Base-by-base conservation (phyloP, 2,329 filamentous ascomycete species). In the Ceratocystiopsis brevicomis region DNA sequence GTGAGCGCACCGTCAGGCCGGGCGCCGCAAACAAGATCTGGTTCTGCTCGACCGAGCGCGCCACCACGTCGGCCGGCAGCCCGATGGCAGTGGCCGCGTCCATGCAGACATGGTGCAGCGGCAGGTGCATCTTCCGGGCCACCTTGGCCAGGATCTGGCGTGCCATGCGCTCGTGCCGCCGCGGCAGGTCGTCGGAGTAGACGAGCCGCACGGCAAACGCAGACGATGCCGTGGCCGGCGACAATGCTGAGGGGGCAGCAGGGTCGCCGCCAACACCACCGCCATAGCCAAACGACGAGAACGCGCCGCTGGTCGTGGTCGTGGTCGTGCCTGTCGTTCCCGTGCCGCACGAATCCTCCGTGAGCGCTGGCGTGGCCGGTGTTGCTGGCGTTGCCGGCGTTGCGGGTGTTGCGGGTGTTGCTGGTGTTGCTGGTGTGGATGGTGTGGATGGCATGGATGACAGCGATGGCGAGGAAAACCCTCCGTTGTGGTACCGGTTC, bases 11-110 rank as follows among this genome's bases (percentile, higher is more conserved):
- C 0, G 67, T 75, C 12, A 81, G 62, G 16, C 73, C 72, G 21
- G 71, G 68, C 2, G 70, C 66, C 2, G 67, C 66, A 61, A 76
- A 79, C 43, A 80, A 61, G 19, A 73, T 57, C 45, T 76, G 70
- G 53, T 77, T 73, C 51, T 80, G 76, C 37, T 59, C 53, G 21
- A 76, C 60, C 25, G 73, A 78, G 45, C 67, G 65, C 43, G 65
- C 62, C 40, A 78, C 61, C 15, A 80, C 61, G 41, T 70, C 65
- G 37, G 59, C 58, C 3, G 66, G 67, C 8, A 73, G 56, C 18
- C 65, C 63, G 38, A 63, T 65, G 0, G 59, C 54, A 3, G 62
- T 55, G 2, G 67, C 59, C 25, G 25, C 25, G 25, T 30, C 25
- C 6, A 30, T 8, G 10, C 25, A 10, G 5, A 30, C 25, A 10